Base-by-base conservation (phyloP, 2,329 filamentous ascomycete species). In the Neopestalotiopsis sp. region DNA sequence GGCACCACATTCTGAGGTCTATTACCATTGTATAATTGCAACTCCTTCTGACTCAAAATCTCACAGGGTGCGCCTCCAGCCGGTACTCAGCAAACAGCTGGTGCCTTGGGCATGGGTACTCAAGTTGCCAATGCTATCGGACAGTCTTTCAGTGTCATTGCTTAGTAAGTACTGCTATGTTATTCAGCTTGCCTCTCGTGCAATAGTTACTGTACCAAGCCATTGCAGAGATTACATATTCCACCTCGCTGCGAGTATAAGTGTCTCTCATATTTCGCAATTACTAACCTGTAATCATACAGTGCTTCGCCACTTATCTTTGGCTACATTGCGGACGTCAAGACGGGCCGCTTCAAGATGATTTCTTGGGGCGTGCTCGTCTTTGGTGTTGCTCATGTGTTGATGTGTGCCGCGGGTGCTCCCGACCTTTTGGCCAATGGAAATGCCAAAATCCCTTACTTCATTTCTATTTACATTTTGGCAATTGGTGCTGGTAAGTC, bases 341-440 rank as follows among this genome's bases (percentile, higher is more conserved):
- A 89, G 73, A 87, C 88, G 58, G 92, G 92, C 69, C 90, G 91
- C 70, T 94, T 90, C 81, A 86, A 85, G 74, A 91, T 92, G 56
- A 94, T 94, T 74, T 89, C 90, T 78, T 87, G 88, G 75, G 91
- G 92, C 71, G 89, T 92, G n/a, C 81, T 80, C 1, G 84, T 92
- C 56, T 91, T 91, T 67, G 88, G 92, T 77, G 61, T 92, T 38
- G 91, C 91, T 7, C 90, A 94, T 73, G 78, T 89, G n/a, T 87
- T 94, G 66, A 84, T 94, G 69, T 86, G 93, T 70, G 82, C 87
- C 24, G 90, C 91, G 1, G 90, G 84, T 49, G 78, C 83, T 30
- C 83, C 81, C 69, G 70, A 76, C 9, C 81, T 87, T 2, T 78
- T 87, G 28, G 78, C 83, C 5, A 75, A 93, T 10, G 92, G 92